Percentiles rank a stretch among this genome's conserved stretches.
Evolutionary conservation across 345 rosid species (phyloP).

Genomic region (Combretum micranthum): DNA sequence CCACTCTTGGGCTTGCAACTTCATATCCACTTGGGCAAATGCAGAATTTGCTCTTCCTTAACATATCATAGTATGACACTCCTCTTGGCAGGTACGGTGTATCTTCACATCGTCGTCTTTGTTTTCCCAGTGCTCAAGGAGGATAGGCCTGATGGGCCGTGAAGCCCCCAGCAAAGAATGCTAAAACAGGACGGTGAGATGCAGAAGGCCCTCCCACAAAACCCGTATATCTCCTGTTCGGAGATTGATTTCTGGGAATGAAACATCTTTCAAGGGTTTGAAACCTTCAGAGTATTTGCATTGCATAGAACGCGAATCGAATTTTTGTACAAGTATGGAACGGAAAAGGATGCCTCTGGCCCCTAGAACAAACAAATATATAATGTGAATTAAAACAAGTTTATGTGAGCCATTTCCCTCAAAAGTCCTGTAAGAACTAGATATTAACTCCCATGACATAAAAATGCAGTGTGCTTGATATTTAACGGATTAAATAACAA

Average conservation of each 20-base stretch:
- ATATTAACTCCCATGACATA: too few species aligned
- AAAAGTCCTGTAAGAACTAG: too few species aligned
- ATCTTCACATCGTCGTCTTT: constrained; percentile 63
- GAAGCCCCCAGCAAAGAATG: constrained; percentile 96
- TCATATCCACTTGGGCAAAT: constrained; percentile 92
- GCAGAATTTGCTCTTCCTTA: constrained; percentile 76
- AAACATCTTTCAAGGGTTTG: constrained; percentile 67
- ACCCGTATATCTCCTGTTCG: constrained; percentile 48
- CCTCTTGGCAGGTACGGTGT: constrained; percentile 72
- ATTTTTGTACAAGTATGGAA: constrained; percentile 43
- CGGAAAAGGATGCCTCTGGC: constrained; percentile 56
- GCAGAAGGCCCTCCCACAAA: constrained; percentile 77
- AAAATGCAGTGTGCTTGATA: background rate
- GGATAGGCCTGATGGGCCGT: constrained; percentile 87
- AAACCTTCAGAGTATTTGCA: constrained; percentile 84
- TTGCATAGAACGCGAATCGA: constrained; percentile 81
- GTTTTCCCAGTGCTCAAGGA: constrained; percentile 81
- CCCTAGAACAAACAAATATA: constrained; percentile 27
- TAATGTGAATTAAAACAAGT: background rate
- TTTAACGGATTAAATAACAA: too few species aligned
- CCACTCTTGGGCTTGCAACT: constrained; percentile 84
- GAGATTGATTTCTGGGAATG: constrained; percentile 82
- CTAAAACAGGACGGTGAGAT: constrained; percentile 60
- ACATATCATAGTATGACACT: constrained; percentile 56
- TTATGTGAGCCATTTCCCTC: too few species aligned